Evolutionary conservation across 345 rosid genomes (phyloP), one percentile per base, ranked within the genome.

Genomic region (Brassica rapa): DNA sequence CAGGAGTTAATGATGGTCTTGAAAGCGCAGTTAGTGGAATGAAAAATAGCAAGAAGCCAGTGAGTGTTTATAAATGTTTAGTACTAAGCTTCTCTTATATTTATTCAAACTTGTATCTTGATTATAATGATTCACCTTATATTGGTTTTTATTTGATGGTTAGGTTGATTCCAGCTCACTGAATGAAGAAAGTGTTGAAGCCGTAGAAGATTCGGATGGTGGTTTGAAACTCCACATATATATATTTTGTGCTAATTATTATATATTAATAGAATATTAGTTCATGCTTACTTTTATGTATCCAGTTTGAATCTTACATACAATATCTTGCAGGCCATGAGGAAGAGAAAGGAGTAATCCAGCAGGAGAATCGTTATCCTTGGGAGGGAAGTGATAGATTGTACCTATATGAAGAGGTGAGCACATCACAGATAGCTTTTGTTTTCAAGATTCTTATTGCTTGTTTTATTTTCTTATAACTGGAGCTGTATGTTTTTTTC

Each of bases 371-470:
- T 62, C 86, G 82, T 27, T 87, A 85, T 80, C 93, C 98, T 21
- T 96, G 99, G 99, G 98, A 93, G 66, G 97, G 94, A 75, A 90
- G 83, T 81, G 95, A 93, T 57, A 93, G 98, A 56, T 97, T 91
- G 73, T 96, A 96, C 81, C 21, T 59, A 1, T 96, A 96, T 53
- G 97, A 91, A 15, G 99, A 96, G 93, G 99, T 93, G 82, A 65
- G 57, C 61, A 41, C 70, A 41, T 41, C 49, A 10, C 2, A 8
- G 46, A 35, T 68, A 25, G 55, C 5, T 16, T 53, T 53, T 53
- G 3, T 16, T 12, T 41, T 11, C 7, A 30, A 7, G 23, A 37
- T 62, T 25, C 9, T 29, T 49, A 14, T 15, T 9, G 5, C 10
- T 3, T 46, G 14, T 12, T 66, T 12, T 3, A 29, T 10, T 10